Conservation (phyloP, 2,329 filamentous ascomycete species). For the Pseudogymnoascus sp. region DNA sequence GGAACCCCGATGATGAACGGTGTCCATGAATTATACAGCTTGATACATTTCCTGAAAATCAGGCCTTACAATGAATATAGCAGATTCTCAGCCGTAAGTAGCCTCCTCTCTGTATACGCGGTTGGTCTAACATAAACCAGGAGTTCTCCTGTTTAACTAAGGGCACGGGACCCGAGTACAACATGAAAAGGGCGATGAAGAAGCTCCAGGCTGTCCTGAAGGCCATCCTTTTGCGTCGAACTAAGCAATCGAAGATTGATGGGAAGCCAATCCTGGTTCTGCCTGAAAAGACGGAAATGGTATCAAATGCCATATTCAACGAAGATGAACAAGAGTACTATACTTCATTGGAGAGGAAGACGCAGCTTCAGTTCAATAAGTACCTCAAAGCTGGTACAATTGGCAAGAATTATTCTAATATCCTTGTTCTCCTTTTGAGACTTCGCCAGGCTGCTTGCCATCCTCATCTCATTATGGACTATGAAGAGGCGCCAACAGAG, state of each 20-base stretch:
- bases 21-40: constrained; percentile 67
- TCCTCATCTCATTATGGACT: constrained; percentile 62
- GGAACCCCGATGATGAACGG: constrained; percentile 88
- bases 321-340: constrained; percentile 62
- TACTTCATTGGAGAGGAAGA: constrained; percentile 55
- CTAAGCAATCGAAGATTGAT: constrained; percentile 71
- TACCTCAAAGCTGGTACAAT: constrained; percentile 64
- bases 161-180: constrained; percentile 14
- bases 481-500: constrained; percentile 36
- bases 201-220: constrained; percentile 70
- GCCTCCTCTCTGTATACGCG: neutral
- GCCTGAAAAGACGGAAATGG: constrained; percentile 56
- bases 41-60: constrained; percentile 71
- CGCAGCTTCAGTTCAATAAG: constrained; percentile 66
- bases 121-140: constrained; percentile 23
- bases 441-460: constrained; percentile 78
- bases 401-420: constrained; percentile 67
- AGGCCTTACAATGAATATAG: constrained; percentile 62
- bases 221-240: constrained; percentile 73
- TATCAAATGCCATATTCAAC: constrained; percentile 58
- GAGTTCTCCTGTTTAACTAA: constrained; percentile 34
- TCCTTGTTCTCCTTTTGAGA: constrained; percentile 71
- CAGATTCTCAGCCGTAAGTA: constrained; percentile 50
- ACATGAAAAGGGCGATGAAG: constrained; percentile 49
- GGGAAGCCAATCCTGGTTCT: constrained; percentile 68